phyloP scores from a whole-genome alignment of 495 filamentous ascomycete species.

The Talaromyces ruber region DNA sequence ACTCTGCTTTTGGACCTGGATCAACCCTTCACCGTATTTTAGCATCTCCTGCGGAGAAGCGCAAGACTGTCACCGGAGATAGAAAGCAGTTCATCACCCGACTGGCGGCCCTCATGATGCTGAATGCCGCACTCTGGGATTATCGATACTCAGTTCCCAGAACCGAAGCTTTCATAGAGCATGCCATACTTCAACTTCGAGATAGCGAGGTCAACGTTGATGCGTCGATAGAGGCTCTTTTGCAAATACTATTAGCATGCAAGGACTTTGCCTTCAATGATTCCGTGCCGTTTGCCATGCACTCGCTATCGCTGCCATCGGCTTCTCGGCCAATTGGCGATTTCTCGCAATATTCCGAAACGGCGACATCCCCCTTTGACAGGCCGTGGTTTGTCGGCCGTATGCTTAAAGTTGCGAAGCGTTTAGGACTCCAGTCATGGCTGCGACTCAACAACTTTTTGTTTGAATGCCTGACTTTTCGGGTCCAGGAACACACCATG shows the following conservation, averaged over 20 bases:
- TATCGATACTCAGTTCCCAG: constrained; percentile 21
- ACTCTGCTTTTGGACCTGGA: constrained; percentile 17
- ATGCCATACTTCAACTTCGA: constrained; percentile 18
- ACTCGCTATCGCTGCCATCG: neutral
- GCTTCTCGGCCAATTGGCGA: constrained; percentile 10
- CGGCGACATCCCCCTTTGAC: constrained; percentile 16
- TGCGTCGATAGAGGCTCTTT: constrained; percentile 27
- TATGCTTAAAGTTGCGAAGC: constrained; percentile 35
- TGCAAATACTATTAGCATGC: constrained; percentile 31
- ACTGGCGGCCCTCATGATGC: constrained; percentile 21
- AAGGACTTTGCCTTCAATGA: constrained; percentile 17
- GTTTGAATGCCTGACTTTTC: constrained; percentile 27
- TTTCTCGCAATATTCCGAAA: constrained; percentile 23
- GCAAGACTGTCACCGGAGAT: constrained; percentile 22
- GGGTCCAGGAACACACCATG: constrained; percentile 12
- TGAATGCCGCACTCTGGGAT: constrained; percentile 35
- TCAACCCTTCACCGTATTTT: constrained; percentile 22
- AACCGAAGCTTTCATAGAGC: constrained; percentile 23
- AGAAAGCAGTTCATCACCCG: constrained; percentile 31
- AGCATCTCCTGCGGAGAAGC: constrained; percentile 18
- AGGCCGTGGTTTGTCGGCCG: constrained; percentile 33
- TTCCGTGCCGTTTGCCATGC: neutral
- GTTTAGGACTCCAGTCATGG: constrained; percentile 25
- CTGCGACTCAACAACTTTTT: constrained; percentile 22
- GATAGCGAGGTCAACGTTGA: constrained; percentile 29